phyloP scores from a whole-genome alignment of 257 asterid genomes.

The Sherardia arvensis region DNA sequence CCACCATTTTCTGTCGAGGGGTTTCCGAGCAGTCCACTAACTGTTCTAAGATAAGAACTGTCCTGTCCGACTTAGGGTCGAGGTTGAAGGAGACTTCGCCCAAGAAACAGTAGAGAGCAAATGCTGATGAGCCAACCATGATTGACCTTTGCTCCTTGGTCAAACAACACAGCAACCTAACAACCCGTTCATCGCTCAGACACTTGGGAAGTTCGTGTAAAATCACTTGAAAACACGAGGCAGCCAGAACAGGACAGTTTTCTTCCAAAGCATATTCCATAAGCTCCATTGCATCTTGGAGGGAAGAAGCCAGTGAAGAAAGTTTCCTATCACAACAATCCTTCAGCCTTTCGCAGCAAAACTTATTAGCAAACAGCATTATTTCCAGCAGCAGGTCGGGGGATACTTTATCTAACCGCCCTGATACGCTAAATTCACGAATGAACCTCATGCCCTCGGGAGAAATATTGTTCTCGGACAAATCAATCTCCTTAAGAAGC shows the following conservation, averaged over 20 bases:
- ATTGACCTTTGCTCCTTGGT: conserved; percentile 57
- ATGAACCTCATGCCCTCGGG: conserved; percentile 59
- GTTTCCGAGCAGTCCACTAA: conserved; percentile 55
- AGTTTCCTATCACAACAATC: conserved; percentile 88
- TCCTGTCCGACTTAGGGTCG: conserved; percentile 62
- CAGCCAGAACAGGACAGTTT: conserved; percentile 71
- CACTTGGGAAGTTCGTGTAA: conserved; percentile 70
- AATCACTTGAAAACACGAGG: conserved; percentile 86
- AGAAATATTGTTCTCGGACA: conserved; percentile 79
- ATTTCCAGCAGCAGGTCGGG: conserved; percentile 68
- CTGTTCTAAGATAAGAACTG: conserved; percentile 54
- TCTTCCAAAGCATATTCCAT: conserved; percentile 91
- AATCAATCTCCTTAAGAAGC: conserved; percentile 55
- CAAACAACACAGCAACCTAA: conserved; percentile 54
- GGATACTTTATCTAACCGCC: conserved; percentile 41
- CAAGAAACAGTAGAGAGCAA: conserved; percentile 73
- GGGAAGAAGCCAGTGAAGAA: conserved; percentile 63
- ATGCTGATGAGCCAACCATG: conserved; percentile 68
- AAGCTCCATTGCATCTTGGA: conserved; percentile 77
- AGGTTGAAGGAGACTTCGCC: conserved; percentile 70
- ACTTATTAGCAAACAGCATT: conserved; percentile 83
- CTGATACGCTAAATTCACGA: conserved; percentile 49
- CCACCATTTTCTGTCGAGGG: conserved; percentile 60
- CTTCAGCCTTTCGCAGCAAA: conserved; percentile 84
- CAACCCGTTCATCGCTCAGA: conserved; percentile 51